Percentiles rank a stretch among this genome's conserved stretches.
Conservation (phyloP, 306 rosid species). For the Senna siamea region DNA sequence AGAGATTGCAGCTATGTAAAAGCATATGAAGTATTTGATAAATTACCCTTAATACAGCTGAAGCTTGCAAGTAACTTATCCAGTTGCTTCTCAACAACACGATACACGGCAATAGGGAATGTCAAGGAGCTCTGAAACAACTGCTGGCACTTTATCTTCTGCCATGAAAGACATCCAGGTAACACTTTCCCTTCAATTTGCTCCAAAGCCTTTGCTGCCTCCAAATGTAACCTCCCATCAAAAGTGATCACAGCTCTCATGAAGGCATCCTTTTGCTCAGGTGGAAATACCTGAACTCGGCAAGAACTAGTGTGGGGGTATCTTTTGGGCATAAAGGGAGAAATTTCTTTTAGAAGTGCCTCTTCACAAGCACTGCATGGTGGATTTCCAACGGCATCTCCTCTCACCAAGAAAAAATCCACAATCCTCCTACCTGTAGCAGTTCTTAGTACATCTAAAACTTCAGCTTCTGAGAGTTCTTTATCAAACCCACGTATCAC, state of each 20-base stretch:
- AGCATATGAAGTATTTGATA: not conserved
- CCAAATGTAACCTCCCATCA: constrained; percentile 93
- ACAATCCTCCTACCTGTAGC: constrained; percentile 72
- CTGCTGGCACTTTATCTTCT: constrained; percentile 87
- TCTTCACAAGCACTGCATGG: constrained; percentile 68
- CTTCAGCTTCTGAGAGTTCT: constrained; percentile 69
- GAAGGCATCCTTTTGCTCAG: constrained; percentile 66
- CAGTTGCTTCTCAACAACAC: constrained; percentile 64
- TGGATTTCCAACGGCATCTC: constrained; percentile 67
- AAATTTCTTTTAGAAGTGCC: constrained; percentile 72
- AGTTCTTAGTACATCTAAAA: constrained; percentile 57
- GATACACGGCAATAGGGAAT: constrained; percentile 64
- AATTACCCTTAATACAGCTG: constrained; percentile 56
- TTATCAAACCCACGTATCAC: constrained; percentile 58
- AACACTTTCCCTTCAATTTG: constrained; percentile 77
- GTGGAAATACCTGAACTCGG: constrained; percentile 70
- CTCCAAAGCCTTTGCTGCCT: constrained; percentile 94
- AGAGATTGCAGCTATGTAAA: constrained; percentile 5
- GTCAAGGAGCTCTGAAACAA: constrained; percentile 73
- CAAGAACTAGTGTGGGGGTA: constrained; percentile 54
- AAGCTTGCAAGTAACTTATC: constrained; percentile 59
- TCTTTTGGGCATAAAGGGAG: constrained; percentile 66
- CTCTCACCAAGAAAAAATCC: constrained; percentile 75
- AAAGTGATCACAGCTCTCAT: constrained; percentile 74
- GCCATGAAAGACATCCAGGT: constrained; percentile 83